phyloP scores from a whole-genome alignment of 2,329 filamentous ascomycete genomes.

The Talaromyces marneffei region DNA sequence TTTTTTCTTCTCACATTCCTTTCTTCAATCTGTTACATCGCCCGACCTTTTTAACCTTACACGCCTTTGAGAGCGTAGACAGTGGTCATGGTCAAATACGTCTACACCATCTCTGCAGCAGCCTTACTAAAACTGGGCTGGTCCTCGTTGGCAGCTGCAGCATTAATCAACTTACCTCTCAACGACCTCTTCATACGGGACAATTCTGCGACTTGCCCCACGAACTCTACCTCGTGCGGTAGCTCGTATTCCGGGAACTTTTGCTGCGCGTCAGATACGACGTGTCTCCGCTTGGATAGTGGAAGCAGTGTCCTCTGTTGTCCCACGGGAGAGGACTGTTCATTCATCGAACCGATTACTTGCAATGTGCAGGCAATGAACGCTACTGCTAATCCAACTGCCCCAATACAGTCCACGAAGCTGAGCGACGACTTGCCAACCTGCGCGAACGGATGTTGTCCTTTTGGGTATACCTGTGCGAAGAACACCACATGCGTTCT shows the following conservation, averaged over 20 bases:
- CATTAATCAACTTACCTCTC: conserved; percentile 20
- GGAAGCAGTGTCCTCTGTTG: conserved; percentile 43
- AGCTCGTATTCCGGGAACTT: conserved; percentile 37
- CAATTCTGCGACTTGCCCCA: conserved; percentile 25
- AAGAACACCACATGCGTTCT: conserved; percentile 26
- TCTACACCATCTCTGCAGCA: conserved; percentile 8
- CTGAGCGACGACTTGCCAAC: conserved; percentile 35
- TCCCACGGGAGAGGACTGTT: conserved; percentile 37
- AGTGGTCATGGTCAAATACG: conserved; percentile 13
- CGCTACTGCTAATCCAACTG: conserved; percentile 31
- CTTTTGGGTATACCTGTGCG: conserved; percentile 43
- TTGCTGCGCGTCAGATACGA: conserved; percentile 38
- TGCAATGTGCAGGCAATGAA: conserved; percentile 42
- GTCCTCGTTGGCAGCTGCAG: conserved; percentile 16
- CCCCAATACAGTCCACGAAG: conserved; percentile 38
- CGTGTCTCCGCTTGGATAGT: conserved; percentile 39
- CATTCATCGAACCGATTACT: conserved; percentile 37
- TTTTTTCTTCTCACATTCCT: neutral
- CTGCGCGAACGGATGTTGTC: conserved; percentile 42
- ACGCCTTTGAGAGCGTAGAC: neutral
- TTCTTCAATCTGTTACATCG: neutral
- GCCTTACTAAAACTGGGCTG: conserved; percentile 10
- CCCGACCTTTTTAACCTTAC: neutral
- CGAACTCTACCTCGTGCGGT: conserved; percentile 32
- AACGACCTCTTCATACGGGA: conserved; percentile 22